phyloP scores from a whole-genome alignment of 2,329 filamentous ascomycete species.

The Nakataea oryzae region DNA sequence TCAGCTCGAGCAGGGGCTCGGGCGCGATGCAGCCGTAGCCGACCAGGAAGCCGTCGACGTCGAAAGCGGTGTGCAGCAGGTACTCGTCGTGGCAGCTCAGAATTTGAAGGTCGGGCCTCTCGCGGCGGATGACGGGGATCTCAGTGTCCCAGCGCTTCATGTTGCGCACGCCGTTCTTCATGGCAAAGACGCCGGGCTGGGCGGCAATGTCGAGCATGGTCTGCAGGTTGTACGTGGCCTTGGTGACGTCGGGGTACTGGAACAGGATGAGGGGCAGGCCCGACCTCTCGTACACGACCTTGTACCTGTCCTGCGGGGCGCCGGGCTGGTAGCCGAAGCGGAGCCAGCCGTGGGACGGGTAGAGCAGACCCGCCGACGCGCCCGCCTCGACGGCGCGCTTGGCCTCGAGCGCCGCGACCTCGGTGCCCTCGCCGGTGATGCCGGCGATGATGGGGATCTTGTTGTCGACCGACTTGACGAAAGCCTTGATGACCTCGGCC shows the following conservation, averaged over 20 bases:
- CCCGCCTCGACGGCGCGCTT: conserved; percentile 19
- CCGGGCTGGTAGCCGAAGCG: conserved; percentile 43
- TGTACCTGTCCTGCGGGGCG: conserved; percentile 40
- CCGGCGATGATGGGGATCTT: conserved; percentile 40
- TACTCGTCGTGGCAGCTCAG: conserved; percentile 43
- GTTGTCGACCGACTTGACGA: conserved; percentile 36
- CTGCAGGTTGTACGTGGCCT: conserved; percentile 38
- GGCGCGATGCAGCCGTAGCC: conserved; percentile 43
- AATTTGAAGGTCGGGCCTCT: conserved; percentile 37
- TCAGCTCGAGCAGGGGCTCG: conserved; percentile 36
- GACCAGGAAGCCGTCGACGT: conserved; percentile 43
- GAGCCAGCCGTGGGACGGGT: conserved; percentile 42
- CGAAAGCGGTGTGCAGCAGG: conserved; percentile 38
- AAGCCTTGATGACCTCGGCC: conserved; percentile 36
- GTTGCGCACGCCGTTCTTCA: conserved; percentile 47
- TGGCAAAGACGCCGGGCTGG: conserved; percentile 40
- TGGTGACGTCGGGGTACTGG: conserved; percentile 42
- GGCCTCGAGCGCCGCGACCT: conserved; percentile 35
- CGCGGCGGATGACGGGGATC: conserved; percentile 37
- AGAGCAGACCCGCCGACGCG: conserved; percentile 37
- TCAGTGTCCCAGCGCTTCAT: conserved; percentile 47
- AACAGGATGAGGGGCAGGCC: conserved; percentile 40
- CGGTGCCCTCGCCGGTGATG: conserved; percentile 41
- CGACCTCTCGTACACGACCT: conserved; percentile 35
- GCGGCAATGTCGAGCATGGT: conserved; percentile 42